Percentiles rank a stretch among this genome's conserved stretches.
Evolutionary conservation across 2,329 filamentous ascomycete species (phyloP).

Genomic region (Fusarium transvaalense): DNA sequence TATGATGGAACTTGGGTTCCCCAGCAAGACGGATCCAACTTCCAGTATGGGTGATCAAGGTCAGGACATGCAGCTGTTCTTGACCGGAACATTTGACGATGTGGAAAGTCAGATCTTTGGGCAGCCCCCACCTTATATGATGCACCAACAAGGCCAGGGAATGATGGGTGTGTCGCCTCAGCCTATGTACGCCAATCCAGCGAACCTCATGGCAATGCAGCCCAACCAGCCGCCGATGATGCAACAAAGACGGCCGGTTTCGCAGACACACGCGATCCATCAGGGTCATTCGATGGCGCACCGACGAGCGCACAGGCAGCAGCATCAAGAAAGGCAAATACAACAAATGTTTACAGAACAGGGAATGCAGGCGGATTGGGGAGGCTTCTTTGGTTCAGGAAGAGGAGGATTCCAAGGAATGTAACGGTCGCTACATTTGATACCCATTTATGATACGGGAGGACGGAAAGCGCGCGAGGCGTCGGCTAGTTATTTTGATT

Average conservation of each 20-base stretch:
- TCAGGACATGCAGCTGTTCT: slow-evolving; percentile 62
- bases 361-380: slow-evolving; percentile 61
- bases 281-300: slow-evolving; percentile 44
- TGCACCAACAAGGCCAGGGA: slow-evolving; percentile 59
- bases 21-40: slow-evolving; percentile 52
- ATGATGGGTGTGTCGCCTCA: slow-evolving; percentile 59
- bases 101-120: slow-evolving; percentile 80
- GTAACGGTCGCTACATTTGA: slow-evolving; percentile 55
- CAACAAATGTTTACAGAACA: slow-evolving; percentile 65
- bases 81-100: slow-evolving; percentile 69
- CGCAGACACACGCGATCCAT: slow-evolving; percentile 45
- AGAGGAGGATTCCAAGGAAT: slow-evolving; percentile 59
- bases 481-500: slow-evolving; percentile 44
- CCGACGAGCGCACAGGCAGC: slow-evolving; percentile 45
- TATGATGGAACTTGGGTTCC: slow-evolving; percentile 70
- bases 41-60: slow-evolving; percentile 52
- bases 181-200: slow-evolving; percentile 57
- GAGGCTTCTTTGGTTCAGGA: slow-evolving; percentile 61
- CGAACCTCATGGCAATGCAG: slow-evolving; percentile 59
- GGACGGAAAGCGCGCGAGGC: slow-evolving; percentile 45
- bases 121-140: slow-evolving; percentile 77
- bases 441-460: slow-evolving; percentile 55
- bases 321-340: slow-evolving; percentile 58
- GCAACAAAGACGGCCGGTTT: slow-evolving; percentile 42
- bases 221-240: slow-evolving; percentile 49